Conservation (phyloP, 345 rosid species). For the Euphorbia tirucalli region DNA sequence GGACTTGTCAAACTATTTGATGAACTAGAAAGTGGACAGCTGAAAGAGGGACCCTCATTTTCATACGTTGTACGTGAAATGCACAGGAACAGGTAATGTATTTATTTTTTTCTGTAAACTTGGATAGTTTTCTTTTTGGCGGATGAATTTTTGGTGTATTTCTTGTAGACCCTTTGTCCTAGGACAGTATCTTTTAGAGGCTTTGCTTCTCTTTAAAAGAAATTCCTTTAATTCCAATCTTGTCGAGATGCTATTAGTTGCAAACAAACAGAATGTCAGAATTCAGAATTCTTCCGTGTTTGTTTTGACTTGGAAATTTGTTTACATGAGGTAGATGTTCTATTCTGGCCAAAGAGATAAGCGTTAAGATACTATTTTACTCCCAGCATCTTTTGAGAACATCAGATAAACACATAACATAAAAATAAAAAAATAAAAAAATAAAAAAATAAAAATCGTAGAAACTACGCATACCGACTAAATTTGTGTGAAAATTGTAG, state of each 20-base stretch:
- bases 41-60: conserved; percentile 46
- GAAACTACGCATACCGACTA: neutral
- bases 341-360: neutral
- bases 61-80: conserved; percentile 52
- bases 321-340: no score
- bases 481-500: conserved; percentile 34
- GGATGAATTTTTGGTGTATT: neutral
- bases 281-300: no score
- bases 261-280: neutral
- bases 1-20: conserved; percentile 67
- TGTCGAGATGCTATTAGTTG: neutral
- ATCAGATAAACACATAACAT: no score
- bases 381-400: no score
- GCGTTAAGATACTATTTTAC: no score
- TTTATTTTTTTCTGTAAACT: neutral
- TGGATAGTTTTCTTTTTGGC: neutral
- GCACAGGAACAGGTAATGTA: conserved; percentile 70
- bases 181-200: neutral
- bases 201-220: neutral
- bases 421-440: no score
- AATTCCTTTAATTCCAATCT: neutral
- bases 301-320: no score
- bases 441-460: neutral
- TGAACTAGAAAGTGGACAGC: conserved; percentile 59
- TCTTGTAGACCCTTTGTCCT: neutral